Evolutionary conservation across 371 early-diverging fungal genomes (phyloP).

Genomic region (Amoeboaphelidium occidentale): DNA sequence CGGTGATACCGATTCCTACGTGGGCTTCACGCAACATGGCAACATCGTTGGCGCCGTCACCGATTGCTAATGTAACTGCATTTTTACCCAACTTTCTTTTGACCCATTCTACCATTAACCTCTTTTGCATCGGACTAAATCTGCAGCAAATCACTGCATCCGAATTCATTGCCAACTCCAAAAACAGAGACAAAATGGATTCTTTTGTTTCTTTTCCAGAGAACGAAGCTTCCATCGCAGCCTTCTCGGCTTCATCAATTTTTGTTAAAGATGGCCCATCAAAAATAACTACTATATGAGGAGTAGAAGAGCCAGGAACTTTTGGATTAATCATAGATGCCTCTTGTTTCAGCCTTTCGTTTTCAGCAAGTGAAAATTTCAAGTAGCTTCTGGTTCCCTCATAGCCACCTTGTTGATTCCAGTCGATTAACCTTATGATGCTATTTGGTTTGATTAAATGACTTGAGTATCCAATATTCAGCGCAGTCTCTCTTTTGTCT

Average conservation of each 20-base stretch:
- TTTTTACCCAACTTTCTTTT: slow-evolving; percentile 3
- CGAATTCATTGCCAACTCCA: background rate
- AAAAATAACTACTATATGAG: background rate
- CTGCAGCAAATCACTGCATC: slow-evolving; percentile 8
- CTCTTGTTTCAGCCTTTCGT: background rate
- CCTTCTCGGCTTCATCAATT: too few relatives aligned
- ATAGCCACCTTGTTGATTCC: background rate
- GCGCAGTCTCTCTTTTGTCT: slow-evolving; percentile 22
- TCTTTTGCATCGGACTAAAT: slow-evolving; percentile 15
- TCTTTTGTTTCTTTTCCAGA: too few relatives aligned
- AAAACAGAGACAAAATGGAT: too few relatives aligned
- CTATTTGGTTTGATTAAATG: slow-evolving; percentile 3
- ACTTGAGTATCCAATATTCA: slow-evolving; percentile 14
- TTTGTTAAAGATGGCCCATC: too few relatives aligned
- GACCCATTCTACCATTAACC: slow-evolving; percentile 8
- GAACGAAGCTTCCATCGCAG: too few relatives aligned
- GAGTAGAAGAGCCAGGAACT: background rate
- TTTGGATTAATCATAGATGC: background rate
- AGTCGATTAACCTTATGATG: background rate
- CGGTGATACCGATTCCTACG: slow-evolving; percentile 40
- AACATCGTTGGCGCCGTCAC: slow-evolving; percentile 95
- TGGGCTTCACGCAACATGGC: slow-evolving; percentile 61
- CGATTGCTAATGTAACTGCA: slow-evolving; percentile 63
- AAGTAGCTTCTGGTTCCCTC: background rate
- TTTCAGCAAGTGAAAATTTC: too few relatives aligned